These are phyloP conservation scores for Nitzschia sp. DNA, from an alignment of 108 stramenopile species.

Conservation along the genomic window DNA sequence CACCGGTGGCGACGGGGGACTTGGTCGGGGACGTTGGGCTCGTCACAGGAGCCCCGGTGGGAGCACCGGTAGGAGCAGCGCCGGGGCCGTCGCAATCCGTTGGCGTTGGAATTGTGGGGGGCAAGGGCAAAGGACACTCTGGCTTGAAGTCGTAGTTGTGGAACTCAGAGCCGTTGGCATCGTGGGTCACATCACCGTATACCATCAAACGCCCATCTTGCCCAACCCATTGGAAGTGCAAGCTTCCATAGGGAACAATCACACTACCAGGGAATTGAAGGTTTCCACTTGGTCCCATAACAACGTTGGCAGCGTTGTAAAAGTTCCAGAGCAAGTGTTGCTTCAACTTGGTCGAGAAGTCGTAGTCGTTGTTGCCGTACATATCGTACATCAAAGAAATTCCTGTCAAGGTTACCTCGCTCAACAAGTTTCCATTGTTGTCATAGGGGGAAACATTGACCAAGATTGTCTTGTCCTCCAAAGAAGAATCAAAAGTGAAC, in stretches of 20 bases:
- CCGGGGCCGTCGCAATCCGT: background rate
- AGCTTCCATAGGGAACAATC: slow-evolving; percentile 14
- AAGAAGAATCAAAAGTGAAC: background rate
- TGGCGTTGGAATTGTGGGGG: background rate
- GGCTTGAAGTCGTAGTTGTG: slow-evolving; percentile 28
- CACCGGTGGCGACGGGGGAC: background rate
- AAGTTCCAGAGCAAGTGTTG: slow-evolving; percentile 31
- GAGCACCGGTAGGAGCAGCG: background rate
- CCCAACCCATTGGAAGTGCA: slow-evolving; percentile 15
- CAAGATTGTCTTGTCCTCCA: slow-evolving; percentile 32
- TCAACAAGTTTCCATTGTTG: background rate
- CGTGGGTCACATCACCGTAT: slow-evolving; percentile 15
- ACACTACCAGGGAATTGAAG: slow-evolving; percentile 21
- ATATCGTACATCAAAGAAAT: background rate
- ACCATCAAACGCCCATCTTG: slow-evolving; percentile 26
- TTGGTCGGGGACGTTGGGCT: background rate
- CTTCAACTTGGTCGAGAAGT: slow-evolving; percentile 14
- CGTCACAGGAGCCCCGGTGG: background rate
- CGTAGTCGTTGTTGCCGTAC: background rate
- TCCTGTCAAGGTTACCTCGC: slow-evolving; percentile 1
- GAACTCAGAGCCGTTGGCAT: slow-evolving; percentile 27
- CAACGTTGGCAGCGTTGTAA: slow-evolving; percentile 15
- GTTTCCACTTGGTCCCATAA: slow-evolving; percentile 11
- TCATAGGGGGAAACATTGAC: slow-evolving; percentile 28
- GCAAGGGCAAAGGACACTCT: slow-evolving; percentile 6